These are phyloP conservation scores for Fonsecaea pedrosoi DNA, from an alignment of 2,329 filamentous ascomycete genomes.

Conservation along the genomic window DNA sequence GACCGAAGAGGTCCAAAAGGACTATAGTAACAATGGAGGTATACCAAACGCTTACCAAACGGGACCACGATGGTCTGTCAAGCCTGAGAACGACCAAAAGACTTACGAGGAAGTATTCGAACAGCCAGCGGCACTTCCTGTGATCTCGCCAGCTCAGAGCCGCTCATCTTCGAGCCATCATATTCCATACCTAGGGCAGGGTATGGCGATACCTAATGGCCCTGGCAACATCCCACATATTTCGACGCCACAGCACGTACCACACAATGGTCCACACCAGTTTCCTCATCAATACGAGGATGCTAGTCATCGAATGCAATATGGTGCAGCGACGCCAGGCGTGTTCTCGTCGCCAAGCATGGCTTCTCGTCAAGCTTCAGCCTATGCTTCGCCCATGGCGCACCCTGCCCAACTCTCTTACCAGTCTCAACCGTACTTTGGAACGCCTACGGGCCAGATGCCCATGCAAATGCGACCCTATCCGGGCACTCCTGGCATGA, in stretches of 20 bases:
- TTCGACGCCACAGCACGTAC: constrained; percentile 76
- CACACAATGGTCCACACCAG: constrained; percentile 76
- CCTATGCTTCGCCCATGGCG: constrained; percentile 71
- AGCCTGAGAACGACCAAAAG: constrained; percentile 74
- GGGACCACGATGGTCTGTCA: constrained; percentile 79
- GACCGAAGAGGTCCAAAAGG: constrained; percentile 57
- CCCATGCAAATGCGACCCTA: constrained; percentile 73
- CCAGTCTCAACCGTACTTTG: constrained; percentile 72
- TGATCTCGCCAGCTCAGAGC: constrained; percentile 72
- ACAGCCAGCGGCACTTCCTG: constrained; percentile 63
- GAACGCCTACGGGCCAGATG: constrained; percentile 65
- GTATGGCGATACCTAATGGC: constrained; percentile 81
- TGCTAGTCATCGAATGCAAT: constrained; percentile 78
- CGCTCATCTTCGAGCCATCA: constrained; percentile 68
- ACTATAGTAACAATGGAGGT: constrained; percentile 79
- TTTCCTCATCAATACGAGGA: constrained; percentile 80
- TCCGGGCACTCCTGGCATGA: constrained; percentile 74
- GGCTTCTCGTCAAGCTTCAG: constrained; percentile 68
- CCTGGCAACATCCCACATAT: constrained; percentile 71
- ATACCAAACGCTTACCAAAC: constrained; percentile 85
- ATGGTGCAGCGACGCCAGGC: constrained; percentile 77
- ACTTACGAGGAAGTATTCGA: constrained; percentile 84
- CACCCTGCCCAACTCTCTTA: constrained; percentile 74
- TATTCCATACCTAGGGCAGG: constrained; percentile 80
- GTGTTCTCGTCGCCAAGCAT: constrained; percentile 86